Evolutionary conservation across 345 rosid genomes (phyloP).

Genomic region (Draba incana): DNA sequence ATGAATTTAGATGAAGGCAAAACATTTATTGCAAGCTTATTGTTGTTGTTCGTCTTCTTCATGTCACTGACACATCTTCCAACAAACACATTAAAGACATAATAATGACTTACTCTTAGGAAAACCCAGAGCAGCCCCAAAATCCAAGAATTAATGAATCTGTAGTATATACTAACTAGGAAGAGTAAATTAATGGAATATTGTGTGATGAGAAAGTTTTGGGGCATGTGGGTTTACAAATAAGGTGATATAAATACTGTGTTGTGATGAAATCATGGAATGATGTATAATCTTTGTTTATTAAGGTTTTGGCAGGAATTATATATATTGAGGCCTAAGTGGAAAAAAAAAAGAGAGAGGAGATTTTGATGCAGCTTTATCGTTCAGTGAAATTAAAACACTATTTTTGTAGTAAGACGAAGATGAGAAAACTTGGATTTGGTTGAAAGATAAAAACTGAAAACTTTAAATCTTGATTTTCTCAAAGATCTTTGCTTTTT

Average conservation of each 20-base stretch:
- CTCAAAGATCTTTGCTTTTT: slow-evolving; percentile 24
- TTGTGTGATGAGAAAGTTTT: slow-evolving; percentile 50
- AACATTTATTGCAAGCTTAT: slow-evolving; percentile 54
- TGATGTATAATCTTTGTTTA: not conserved
- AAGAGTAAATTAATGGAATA: slow-evolving; percentile 32
- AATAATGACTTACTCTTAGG: slow-evolving; percentile 45
- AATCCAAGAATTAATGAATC: slow-evolving; percentile 32
- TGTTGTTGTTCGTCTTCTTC: slow-evolving; percentile 53
- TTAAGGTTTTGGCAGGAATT: not conserved
- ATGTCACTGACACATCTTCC: slow-evolving; percentile 52
- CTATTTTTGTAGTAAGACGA: slow-evolving; percentile 4
- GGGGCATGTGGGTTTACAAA: slow-evolving; percentile 61
- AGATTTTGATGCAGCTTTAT: slow-evolving; percentile 48
- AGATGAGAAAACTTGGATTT: slow-evolving; percentile 33
- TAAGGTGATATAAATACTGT: slow-evolving; percentile 53
- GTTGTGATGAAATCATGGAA: slow-evolving; percentile 73
- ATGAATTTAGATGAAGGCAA: slow-evolving; percentile 48
- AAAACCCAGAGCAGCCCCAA: slow-evolving; percentile 35
- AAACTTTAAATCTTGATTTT: slow-evolving; percentile 32
- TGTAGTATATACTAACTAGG: not conserved
- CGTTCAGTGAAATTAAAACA: slow-evolving; percentile 19
- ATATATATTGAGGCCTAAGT: slow-evolving; percentile 41
- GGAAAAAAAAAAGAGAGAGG: slow-evolving; percentile 43
- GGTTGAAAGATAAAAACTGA: slow-evolving; percentile 47
- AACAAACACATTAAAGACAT: slow-evolving; percentile 45